Conservation (phyloP, 2,329 filamentous ascomycete genomes). For the Alternaria dauci region DNA sequence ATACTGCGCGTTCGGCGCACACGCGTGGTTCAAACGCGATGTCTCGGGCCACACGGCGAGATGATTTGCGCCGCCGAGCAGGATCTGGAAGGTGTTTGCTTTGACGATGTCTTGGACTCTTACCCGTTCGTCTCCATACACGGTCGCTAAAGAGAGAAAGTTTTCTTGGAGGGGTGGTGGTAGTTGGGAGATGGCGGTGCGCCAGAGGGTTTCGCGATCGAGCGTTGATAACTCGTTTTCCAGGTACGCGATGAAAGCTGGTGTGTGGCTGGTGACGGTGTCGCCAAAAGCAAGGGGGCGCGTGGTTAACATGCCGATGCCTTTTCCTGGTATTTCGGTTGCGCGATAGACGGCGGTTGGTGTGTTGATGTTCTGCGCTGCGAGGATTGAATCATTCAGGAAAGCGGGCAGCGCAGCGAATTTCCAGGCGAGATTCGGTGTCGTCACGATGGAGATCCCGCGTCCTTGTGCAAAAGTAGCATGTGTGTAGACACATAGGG, state of each 20-base stretch:
- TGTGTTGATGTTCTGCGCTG: slow-evolving; percentile 29
- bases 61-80: slow-evolving; percentile 40
- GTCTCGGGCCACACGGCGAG: slow-evolving; percentile 52
- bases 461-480: slow-evolving; percentile 37
- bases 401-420: slow-evolving; percentile 38
- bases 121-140: slow-evolving; percentile 39
- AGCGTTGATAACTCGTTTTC: slow-evolving; percentile 38
- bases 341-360: slow-evolving; percentile 29
- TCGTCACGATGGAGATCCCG: slow-evolving; percentile 49
- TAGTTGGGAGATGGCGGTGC: slow-evolving; percentile 36
- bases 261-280: slow-evolving; percentile 42
- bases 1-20: slow-evolving; percentile 52
- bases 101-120: slow-evolving; percentile 47
- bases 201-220: slow-evolving; percentile 42
- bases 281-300: slow-evolving; percentile 32
- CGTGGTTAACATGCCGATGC: slow-evolving; percentile 43
- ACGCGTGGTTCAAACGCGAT: slow-evolving; percentile 54
- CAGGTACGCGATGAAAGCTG: slow-evolving; percentile 41
- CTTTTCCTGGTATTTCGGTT: slow-evolving; percentile 37
- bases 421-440: slow-evolving; percentile 34
- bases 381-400: slow-evolving; percentile 18
- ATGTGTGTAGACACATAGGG: slow-evolving; percentile 45
- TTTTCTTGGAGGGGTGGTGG: slow-evolving; percentile 22
- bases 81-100: slow-evolving; percentile 47
- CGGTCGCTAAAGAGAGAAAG: slow-evolving; percentile 35